Base-by-base conservation (phyloP, 208 protist genomes). In the Naegleria fowleri region DNA sequence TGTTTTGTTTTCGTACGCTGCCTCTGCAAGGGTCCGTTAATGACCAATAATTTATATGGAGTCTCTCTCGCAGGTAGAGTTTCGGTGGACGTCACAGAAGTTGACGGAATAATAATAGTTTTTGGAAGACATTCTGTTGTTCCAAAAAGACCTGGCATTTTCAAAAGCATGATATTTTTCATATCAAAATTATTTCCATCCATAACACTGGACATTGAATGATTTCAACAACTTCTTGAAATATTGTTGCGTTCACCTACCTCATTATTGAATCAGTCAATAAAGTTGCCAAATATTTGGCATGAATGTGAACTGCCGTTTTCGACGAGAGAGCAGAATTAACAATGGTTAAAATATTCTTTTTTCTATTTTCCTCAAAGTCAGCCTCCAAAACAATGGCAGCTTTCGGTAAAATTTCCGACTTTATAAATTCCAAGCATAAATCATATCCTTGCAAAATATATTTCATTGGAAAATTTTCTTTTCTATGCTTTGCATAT, bases 1-100 rank as follows among this genome's bases (percentile, higher is more conserved):
- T 88, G 85, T 58, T 88, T 88, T 38, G 43, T 88, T 88, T 58
- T 88, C 0, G 85, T 40, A 36, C 85, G 7, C 38, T 88, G 85
- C 36, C 85, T 88, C 58, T 88, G 85, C 9, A 88, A n/a, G 0
- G 16, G 5, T 22, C 33, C 41, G 38, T 88, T 11, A 88, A 88
- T 88, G 5, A 88, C 9, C 9, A 88, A 15, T 5, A 88, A 15
- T 22, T 58, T 58, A 15, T 88, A 88, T 16, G 22, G 19, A 51
- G 16, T 11, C 16, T 41, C 83, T 51, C 29, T 5, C 29, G 51
- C 52, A 4, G 67, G 1, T 11, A 84, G 33, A 22, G 2, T 11
- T 33, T 84, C 33, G 2, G 11, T 84, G 39, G 9, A 38, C 1
- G 55, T 67, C 1, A 29, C 22, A 4, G 55, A 67, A 19, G 22